A percentile compares a stretch with the other conserved stretches of the same genome.
phyloP scores from a whole-genome alignment of 495 filamentous ascomycete species.

The Aspergillus nanangensis region DNA sequence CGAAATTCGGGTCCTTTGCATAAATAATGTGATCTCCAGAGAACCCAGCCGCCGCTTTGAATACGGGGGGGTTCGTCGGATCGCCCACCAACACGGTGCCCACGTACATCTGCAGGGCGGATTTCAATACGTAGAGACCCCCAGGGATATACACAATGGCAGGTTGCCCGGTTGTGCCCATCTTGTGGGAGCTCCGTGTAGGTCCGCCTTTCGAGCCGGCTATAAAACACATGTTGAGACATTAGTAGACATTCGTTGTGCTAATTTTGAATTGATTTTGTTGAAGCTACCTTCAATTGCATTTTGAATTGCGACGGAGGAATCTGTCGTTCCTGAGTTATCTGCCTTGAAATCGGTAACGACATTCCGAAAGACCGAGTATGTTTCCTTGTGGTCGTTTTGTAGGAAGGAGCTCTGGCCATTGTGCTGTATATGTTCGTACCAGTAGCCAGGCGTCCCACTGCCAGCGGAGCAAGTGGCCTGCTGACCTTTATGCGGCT shows the following conservation, averaged over 20 bases:
- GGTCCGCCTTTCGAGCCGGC: constrained; percentile 21
- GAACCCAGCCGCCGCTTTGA: constrained; percentile 29
- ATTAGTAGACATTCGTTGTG: background rate
- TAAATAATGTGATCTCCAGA: constrained; percentile 24
- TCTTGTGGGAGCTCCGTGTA: constrained; percentile 20
- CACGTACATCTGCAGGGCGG: constrained; percentile 31
- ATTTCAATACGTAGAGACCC: constrained; percentile 37
- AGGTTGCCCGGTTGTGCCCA: constrained; percentile 43
- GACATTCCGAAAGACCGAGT: constrained; percentile 34
- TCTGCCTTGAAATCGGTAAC: constrained; percentile 28
- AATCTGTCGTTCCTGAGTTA: constrained; percentile 22
- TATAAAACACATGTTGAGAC: constrained; percentile 1
- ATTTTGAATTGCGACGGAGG: constrained; percentile 22
- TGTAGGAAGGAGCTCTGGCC: constrained; percentile 27
- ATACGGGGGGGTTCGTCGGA: constrained; percentile 24
- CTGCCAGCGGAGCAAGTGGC: constrained; percentile 4
- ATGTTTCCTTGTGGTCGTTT: constrained; percentile 17
- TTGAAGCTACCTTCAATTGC: constrained; percentile 23
- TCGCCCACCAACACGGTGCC: constrained; percentile 40
- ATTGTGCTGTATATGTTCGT: constrained; percentile 31
- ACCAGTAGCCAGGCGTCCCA: constrained; percentile 23
- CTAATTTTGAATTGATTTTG: background rate
- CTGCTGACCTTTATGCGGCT: too few relatives aligned
- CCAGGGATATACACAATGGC: constrained; percentile 43
- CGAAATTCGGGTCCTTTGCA: constrained; percentile 30